A percentile compares a stretch with the other conserved stretches of the same genome.
Conservation (phyloP, 1,284 basidiomycete species). For the Pyrrhoderma noxium region DNA sequence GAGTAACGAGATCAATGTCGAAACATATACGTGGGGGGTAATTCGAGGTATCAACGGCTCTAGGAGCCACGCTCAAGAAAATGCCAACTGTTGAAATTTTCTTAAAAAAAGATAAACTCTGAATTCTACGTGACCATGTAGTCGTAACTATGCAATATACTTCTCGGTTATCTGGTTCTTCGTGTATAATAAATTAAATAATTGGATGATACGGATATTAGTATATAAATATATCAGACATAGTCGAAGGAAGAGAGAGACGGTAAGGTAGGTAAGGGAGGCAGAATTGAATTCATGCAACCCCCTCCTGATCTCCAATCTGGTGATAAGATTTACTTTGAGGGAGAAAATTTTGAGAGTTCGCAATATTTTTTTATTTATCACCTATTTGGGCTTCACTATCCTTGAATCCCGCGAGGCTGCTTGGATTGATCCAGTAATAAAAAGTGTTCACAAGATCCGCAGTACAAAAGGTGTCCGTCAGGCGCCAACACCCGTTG, state of each 20-base stretch:
- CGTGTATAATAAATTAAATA: slow-evolving; percentile 46
- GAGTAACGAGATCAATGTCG: no score
- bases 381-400: background rate
- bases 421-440: slow-evolving; percentile 83
- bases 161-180: no score
- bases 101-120: no score
- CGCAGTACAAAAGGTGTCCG: slow-evolving; percentile 81
- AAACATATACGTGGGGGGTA: no score
- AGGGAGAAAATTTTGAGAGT: slow-evolving; percentile 76
- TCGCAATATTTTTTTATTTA: slow-evolving; percentile 27
- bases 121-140: no score
- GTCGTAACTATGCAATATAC: no score
- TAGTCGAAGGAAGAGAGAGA: slow-evolving; percentile 77
- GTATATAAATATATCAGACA: slow-evolving; percentile 45
- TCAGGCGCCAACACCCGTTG: slow-evolving; percentile 73
- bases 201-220: background rate
- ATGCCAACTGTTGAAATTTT: no score
- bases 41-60: no score
- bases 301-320: slow-evolving; percentile 83
- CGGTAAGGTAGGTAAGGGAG: slow-evolving; percentile 90
- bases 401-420: slow-evolving; percentile 81
- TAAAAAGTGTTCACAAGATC: slow-evolving; percentile 78
- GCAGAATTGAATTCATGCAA: slow-evolving; percentile 84
- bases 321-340: slow-evolving; percentile 90
- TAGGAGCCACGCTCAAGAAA: no score